phyloP scores from a whole-genome alignment of 139 green algal genomes.

The Closterium sp. region DNA sequence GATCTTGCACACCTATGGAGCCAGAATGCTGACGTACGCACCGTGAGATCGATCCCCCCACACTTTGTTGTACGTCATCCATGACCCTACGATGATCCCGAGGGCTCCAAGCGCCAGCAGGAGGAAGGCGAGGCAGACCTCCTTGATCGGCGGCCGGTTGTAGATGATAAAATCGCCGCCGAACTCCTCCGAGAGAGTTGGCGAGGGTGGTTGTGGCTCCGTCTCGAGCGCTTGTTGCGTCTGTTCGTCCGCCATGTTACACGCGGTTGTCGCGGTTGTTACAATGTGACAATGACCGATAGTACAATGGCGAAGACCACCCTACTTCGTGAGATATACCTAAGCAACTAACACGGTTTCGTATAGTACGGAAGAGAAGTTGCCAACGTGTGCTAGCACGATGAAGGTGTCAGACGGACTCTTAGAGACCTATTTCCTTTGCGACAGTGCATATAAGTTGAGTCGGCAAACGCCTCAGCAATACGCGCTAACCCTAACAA shows the following conservation, averaged over 20 bases:
- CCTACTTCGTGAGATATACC: too few relatives aligned
- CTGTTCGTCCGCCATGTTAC: neutral
- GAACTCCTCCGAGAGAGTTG: neutral
- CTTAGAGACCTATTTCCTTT: neutral
- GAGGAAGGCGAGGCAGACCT: conserved; percentile 25
- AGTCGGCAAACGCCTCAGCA: neutral
- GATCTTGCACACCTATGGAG: too few relatives aligned
- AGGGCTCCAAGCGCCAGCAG: conserved; percentile 20
- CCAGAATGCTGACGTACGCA: neutral
- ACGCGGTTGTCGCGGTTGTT: neutral
- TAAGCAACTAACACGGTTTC: too few relatives aligned
- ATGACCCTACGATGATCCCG: conserved; percentile 19
- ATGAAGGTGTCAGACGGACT: neutral
- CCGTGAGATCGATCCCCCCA: conserved; percentile 20
- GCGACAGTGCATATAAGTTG: neutral
- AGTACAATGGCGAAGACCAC: neutral
- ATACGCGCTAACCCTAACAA: neutral
- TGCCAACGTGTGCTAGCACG: neutral
- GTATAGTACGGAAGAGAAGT: neutral
- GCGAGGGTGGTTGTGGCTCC: neutral
- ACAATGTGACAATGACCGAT: neutral
- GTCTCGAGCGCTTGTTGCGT: neutral
- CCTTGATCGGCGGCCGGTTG: conserved; percentile 14
- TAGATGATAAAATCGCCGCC: conserved; percentile 20
- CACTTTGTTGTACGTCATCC: conserved; percentile 34